Conservation (phyloP, 1,284 basidiomycete genomes). For the Boletus holoroseus region DNA sequence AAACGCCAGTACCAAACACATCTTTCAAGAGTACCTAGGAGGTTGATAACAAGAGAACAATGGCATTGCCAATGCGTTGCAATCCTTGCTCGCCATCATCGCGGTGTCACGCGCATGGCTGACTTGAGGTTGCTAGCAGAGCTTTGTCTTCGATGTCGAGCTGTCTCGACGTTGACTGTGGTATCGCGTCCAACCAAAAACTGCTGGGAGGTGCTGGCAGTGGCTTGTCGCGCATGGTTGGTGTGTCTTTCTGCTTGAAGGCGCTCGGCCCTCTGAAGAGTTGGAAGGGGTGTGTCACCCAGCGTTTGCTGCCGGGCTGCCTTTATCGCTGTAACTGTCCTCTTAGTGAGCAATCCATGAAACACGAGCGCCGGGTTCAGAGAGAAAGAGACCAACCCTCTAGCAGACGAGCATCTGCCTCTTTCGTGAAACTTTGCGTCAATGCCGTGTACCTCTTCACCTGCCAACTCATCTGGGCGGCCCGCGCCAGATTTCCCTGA, state of each 20-base stretch:
- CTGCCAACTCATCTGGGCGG: conserved; percentile 73
- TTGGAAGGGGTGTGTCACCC: conserved; percentile 14
- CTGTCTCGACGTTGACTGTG: conserved; percentile 22
- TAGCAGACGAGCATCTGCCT: conserved; percentile 67
- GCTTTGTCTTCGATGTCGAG: conserved; percentile 32
- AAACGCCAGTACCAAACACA: conserved; percentile 5
- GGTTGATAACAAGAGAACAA: conserved; percentile 4
- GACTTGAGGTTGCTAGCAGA: conserved; percentile 31
- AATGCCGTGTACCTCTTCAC: conserved; percentile 71
- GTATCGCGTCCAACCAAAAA: conserved; percentile 29
- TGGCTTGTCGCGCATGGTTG: conserved; percentile 27
- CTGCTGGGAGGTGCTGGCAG: conserved; percentile 22
- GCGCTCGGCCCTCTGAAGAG: conserved; percentile 25
- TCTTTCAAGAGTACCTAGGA: conserved; percentile 11
- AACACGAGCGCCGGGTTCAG: not conserved
- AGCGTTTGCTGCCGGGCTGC: conserved; percentile 20
- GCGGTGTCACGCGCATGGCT: conserved; percentile 28
- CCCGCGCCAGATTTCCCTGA: conserved; percentile 66
- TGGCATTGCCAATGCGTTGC: not conserved
- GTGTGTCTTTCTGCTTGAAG: conserved; percentile 25
- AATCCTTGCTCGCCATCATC: conserved; percentile 16
- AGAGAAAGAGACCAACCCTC: conserved; percentile 44
- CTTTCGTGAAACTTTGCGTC: conserved; percentile 72
- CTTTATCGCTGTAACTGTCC: conserved; percentile 29
- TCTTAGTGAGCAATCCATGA: conserved; percentile 12